phyloP scores from a whole-genome alignment of 129 eudicot genomes.

The Flaveria linearis region DNA sequence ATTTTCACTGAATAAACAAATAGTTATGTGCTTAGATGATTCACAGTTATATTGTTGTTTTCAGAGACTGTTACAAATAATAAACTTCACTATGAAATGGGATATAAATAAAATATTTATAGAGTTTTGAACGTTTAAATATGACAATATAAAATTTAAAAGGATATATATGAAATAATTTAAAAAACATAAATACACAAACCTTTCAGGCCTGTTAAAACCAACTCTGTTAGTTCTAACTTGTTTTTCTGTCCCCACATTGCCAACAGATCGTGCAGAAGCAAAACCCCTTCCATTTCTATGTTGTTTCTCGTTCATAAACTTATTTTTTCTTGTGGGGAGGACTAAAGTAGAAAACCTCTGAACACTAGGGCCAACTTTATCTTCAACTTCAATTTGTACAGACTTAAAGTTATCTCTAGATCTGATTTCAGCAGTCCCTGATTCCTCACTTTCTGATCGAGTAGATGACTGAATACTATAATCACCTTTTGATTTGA shows the following conservation, averaged over 20 bases:
- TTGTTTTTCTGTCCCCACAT: conserved; percentile 66
- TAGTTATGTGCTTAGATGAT: neutral
- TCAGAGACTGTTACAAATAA: neutral
- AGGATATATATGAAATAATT: neutral
- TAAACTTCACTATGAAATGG: neutral
- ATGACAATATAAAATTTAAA: neutral
- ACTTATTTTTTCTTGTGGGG: conserved; percentile 69
- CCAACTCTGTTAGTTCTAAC: conserved; percentile 65
- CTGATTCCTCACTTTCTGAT: conserved; percentile 91
- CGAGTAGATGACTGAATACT: conserved; percentile 44
- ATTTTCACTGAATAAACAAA: neutral
- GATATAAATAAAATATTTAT: neutral
- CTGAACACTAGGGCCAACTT: conserved; percentile 54
- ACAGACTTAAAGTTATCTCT: conserved; percentile 59
- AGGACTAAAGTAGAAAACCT: conserved; percentile 56
- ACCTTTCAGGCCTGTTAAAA: conserved; percentile 75
- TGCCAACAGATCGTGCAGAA: conserved; percentile 42
- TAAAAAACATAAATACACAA: neutral
- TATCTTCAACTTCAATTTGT: conserved; percentile 47
- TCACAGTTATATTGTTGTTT: neutral
- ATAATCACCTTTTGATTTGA: conserved; percentile 54
- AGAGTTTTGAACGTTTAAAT: neutral
- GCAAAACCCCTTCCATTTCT: conserved; percentile 64
- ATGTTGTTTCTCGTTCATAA: conserved; percentile 54
- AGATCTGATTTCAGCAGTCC: conserved; percentile 68